phyloP scores from a whole-genome alignment of 1,284 basidiomycete species.

The Leccinum insolens region DNA sequence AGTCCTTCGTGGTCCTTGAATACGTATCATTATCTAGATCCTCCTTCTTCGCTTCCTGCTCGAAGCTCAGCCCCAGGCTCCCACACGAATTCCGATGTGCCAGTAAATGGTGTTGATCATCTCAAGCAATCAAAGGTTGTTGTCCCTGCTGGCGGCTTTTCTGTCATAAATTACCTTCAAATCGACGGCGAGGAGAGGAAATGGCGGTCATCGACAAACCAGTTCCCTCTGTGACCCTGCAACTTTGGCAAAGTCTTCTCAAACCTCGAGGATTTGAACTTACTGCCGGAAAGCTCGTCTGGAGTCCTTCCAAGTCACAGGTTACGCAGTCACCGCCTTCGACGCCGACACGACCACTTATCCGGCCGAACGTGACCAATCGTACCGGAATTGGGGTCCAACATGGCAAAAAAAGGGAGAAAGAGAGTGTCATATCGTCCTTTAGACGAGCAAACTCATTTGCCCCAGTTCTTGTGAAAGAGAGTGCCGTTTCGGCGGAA shows the following conservation, averaged over 20 bases:
- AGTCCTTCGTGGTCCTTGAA: not conserved
- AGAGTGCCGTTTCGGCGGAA: slow-evolving; percentile 45
- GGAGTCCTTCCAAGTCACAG: slow-evolving; percentile 38
- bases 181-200: slow-evolving; percentile 40
- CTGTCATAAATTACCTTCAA: slow-evolving; percentile 24
- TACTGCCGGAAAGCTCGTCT: slow-evolving; percentile 53
- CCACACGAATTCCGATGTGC: slow-evolving; percentile 16
- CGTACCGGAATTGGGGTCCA: slow-evolving; percentile 5
- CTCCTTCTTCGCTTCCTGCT: slow-evolving; percentile 13
- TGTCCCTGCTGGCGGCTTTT: slow-evolving; percentile 24
- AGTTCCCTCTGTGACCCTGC: slow-evolving; percentile 58
- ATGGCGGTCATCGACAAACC: slow-evolving; percentile 57
- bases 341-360: slow-evolving; percentile 17
- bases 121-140: slow-evolving; percentile 8
- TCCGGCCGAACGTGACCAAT: not conserved
- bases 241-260: slow-evolving; percentile 69
- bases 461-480: slow-evolving; percentile 38
- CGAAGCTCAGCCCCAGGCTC: slow-evolving; percentile 22
- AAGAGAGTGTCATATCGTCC: slow-evolving; percentile 51
- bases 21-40: slow-evolving; percentile 20
- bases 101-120: slow-evolving; percentile 7
- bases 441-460: slow-evolving; percentile 65
- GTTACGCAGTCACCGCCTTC: slow-evolving; percentile 16
- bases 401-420: slow-evolving; percentile 21
- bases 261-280: slow-evolving; percentile 65